phyloP scores from a whole-genome alignment of 352 stramenopile genomes.

The Phytophthora hibernalis region DNA sequence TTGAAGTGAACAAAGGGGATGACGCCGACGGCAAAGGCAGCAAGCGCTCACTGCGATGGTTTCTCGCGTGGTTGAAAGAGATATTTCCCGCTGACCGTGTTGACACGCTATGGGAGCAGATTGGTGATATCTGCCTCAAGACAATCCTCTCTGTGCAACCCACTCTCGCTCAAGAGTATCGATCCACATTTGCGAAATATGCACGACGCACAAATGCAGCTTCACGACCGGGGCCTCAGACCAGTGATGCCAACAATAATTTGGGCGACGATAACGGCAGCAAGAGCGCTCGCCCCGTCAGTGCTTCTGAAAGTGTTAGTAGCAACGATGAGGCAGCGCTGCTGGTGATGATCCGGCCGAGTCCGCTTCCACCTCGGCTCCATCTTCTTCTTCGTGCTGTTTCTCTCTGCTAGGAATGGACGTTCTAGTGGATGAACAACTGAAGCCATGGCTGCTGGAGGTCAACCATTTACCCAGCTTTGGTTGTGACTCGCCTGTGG shows the following conservation, averaged over 20 bases:
- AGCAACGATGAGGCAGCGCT: constrained; percentile 8
- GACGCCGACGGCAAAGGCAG: constrained; percentile 71
- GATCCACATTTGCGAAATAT: constrained; percentile 87
- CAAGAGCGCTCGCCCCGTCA: constrained; percentile 28
- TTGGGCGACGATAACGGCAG: constrained; percentile 3
- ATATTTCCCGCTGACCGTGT: constrained; percentile 67
- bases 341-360: constrained; percentile 7
- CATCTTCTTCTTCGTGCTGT: constrained; percentile 66
- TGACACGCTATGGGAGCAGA: constrained; percentile 89
- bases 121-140: constrained; percentile 95
- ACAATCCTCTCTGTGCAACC: constrained; percentile 94
- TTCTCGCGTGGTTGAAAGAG: constrained; percentile 90
- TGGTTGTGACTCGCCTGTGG: constrained; percentile 94
- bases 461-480: constrained; percentile 98
- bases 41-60: constrained; percentile 93
- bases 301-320: constrained; percentile 17
- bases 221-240: constrained; percentile 27
- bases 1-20: constrained; percentile 80
- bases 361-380: constrained; percentile 2
- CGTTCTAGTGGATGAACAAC: constrained; percentile 94
- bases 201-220: constrained; percentile 61
- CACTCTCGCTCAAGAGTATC: constrained; percentile 93
- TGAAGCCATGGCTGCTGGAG: constrained; percentile 97
- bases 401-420: constrained; percentile 97
- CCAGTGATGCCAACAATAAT: constrained; percentile 9